phyloP scores from a whole-genome alignment of 192 early-diverging fungal genomes.

The Funneliformis geosporum region DNA sequence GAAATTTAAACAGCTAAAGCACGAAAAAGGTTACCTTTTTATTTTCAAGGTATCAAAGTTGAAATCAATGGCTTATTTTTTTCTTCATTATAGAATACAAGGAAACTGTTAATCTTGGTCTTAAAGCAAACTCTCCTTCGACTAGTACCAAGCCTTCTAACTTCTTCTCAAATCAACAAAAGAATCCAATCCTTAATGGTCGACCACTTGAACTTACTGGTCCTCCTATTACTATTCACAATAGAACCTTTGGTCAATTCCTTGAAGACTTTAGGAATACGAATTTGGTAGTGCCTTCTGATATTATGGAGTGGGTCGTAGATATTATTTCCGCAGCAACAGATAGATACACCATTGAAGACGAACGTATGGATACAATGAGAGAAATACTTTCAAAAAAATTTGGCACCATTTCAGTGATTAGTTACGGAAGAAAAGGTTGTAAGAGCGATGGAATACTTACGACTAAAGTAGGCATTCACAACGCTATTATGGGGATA shows the following conservation, averaged over 20 bases:
- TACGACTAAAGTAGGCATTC: not conserved
- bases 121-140: not conserved
- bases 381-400: too few species aligned
- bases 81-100: not conserved
- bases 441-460: not conserved
- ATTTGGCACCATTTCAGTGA: not conserved
- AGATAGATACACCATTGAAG: not conserved
- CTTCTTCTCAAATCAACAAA: not conserved
- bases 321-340: not conserved
- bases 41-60: not conserved
- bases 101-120: not conserved
- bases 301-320: not conserved
- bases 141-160: not conserved
- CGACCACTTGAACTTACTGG: not conserved
- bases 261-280: not conserved
- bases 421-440: not conserved
- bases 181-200: conserved; percentile 6
- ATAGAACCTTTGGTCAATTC: not conserved
- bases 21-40: not conserved
- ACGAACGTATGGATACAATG: not conserved
- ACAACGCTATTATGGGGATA: not conserved
- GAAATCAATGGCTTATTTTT: not conserved
- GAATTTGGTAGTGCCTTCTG: not conserved
- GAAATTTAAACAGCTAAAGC: not conserved
- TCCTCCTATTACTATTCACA: not conserved